These are phyloP conservation scores for Neurospora sublineolata DNA, from an alignment of 495 filamentous ascomycete species.

Conservation along the genomic window DNA sequence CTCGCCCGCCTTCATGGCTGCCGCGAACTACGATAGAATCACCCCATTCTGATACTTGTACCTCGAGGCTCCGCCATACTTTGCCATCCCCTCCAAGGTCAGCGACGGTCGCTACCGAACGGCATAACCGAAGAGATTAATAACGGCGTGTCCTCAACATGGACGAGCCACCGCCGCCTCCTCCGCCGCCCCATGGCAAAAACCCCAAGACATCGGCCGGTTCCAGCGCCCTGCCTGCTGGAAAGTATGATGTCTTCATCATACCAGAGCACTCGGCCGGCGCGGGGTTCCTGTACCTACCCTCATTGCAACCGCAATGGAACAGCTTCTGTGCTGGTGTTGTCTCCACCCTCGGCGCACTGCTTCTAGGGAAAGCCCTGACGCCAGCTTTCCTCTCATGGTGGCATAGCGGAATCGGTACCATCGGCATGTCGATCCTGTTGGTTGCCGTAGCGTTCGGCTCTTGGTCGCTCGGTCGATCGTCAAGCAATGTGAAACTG, in stretches of 20 bases:
- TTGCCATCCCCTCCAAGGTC: background rate
- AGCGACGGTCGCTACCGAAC: background rate
- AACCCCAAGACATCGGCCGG: slow-evolving; percentile 40
- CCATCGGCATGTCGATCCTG: slow-evolving; percentile 49
- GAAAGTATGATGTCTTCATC: slow-evolving; percentile 95
- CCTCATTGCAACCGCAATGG: slow-evolving; percentile 68
- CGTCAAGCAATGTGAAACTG: background rate
- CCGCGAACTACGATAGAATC: slow-evolving; percentile 20
- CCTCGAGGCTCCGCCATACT: slow-evolving; percentile 12
- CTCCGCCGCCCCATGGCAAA: slow-evolving; percentile 60
- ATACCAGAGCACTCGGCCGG: slow-evolving; percentile 90
- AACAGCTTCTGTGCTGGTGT: slow-evolving; percentile 89
- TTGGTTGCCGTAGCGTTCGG: slow-evolving; percentile 58
- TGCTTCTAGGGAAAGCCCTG: slow-evolving; percentile 56
- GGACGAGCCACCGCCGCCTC: slow-evolving; percentile 43
- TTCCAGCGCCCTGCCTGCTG: slow-evolving; percentile 52
- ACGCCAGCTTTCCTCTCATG: slow-evolving; percentile 58
- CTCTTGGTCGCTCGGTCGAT: slow-evolving; percentile 60
- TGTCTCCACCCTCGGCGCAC: slow-evolving; percentile 53
- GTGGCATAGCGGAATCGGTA: slow-evolving; percentile 50
- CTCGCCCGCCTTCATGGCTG: slow-evolving; percentile 18
- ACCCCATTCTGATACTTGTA: slow-evolving; percentile 9
- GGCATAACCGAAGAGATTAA: background rate
- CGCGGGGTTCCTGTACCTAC: slow-evolving; percentile 85
- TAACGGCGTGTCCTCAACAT: slow-evolving; percentile 21